A percentile compares a stretch with the other conserved stretches of the same genome.
These are phyloP conservation scores for Euphorbia lathyris DNA, from an alignment of 345 rosid genomes.

Conservation along the genomic window DNA sequence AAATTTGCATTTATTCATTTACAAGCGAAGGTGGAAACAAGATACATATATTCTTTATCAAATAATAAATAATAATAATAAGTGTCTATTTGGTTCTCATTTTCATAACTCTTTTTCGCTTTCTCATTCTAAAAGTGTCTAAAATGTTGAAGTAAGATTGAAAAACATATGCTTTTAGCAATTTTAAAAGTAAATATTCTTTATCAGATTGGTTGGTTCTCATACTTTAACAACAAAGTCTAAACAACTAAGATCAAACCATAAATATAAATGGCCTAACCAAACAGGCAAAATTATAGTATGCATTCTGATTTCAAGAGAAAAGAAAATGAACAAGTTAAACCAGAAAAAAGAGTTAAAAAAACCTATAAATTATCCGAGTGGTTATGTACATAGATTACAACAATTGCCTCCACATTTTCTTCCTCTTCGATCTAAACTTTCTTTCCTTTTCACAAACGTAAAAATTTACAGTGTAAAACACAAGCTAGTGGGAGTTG, in stretches of 20 bases:
- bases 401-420: constrained; percentile 28
- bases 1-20: neutral
- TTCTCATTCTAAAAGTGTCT: no score
- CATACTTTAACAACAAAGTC: no score
- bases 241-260: no score
- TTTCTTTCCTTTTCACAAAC: constrained; percentile 21
- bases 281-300: neutral
- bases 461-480: constrained; percentile 35
- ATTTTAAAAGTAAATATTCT: no score
- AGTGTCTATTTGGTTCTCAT: no score
- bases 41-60: neutral
- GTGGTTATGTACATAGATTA: constrained; percentile 43
- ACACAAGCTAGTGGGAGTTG: constrained; percentile 21
- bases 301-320: neutral
- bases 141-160: no score
- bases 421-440: constrained; percentile 24
- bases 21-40: neutral
- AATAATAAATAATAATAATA: no score
- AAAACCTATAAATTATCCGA: constrained; percentile 11
- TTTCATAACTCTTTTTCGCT: no score
- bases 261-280: no score
- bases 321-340: neutral
- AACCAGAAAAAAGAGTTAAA: neutral
- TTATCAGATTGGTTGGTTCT: no score
- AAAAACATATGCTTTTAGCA: no score